Base-by-base conservation (phyloP, 176 grass and related monocot genomes). In the Cenchrus fungigraminus region DNA sequence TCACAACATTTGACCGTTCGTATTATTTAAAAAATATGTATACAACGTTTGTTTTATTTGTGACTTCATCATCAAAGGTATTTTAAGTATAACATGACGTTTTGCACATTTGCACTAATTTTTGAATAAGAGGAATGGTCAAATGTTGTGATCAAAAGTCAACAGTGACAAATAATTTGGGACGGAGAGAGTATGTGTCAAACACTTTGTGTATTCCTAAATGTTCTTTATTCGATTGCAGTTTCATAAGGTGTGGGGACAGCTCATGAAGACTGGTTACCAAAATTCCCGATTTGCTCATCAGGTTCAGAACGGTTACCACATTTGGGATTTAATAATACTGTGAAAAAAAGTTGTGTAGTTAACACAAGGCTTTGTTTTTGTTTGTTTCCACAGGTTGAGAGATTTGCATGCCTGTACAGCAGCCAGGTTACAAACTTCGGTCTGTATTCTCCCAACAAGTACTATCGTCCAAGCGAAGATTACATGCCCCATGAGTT, bases 201-300 rank as follows among this genome's bases (percentile, higher is more conserved):
- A 79, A 64, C 22, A 50, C 20, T 62, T 53, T 67, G 22, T 69
- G 34, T 22, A 11, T 3, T 62, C 8, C 1, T 79, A 72, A 86
- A 28, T 77, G 28, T 6, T 52, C 14, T 92, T 80, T 74, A 4
- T 80, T 71, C 71, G 3, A 11, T 28, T 92, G 28, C 59, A 98
- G 97, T 98, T 98, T 90, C 97, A 98, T 62, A 98, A 94, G 71
- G 93, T 98, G 29, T 98, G 97, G 97, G 97, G 97, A 45, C 97
- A 98, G 61, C 97, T 98, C 56, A 98, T 98, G 97, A 98, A 98
- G 82, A 98, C 97, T 55, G 97, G 97, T 34, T 98, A 92, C 79
- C 97, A 98, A 77, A 98, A 98, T 81, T 98, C 97, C n/a, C 86
- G 97, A 46, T 98, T 98, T 79, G 93, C 97, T 78, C 97, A 98